phyloP scores from a whole-genome alignment of 116 monocot species.

The Dioscorea cayenensis region DNA sequence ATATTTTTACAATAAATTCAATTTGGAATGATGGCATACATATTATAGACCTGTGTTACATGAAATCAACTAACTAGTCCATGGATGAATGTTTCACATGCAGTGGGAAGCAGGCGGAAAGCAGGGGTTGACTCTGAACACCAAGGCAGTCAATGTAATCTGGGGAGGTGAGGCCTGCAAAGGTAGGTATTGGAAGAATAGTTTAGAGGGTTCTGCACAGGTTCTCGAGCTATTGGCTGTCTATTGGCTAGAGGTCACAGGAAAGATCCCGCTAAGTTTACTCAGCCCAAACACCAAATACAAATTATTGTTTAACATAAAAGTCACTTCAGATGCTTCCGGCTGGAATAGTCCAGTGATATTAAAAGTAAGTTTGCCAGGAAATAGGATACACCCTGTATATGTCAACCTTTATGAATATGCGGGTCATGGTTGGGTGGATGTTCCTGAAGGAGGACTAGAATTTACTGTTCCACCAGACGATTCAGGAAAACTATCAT shows the following conservation, averaged over 20 bases:
- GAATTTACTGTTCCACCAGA: constrained; percentile 12
- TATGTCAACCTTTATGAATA: neutral
- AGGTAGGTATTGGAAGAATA: constrained; percentile 7
- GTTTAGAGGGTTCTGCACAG: neutral
- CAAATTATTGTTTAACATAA: neutral
- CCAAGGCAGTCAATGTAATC: constrained; percentile 19
- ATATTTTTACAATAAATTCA: neutral
- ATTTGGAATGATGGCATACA: no score
- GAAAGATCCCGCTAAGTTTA: constrained; percentile 5
- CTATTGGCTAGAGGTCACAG: constrained; percentile 15
- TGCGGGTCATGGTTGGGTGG: neutral
- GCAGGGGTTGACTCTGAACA: constrained; percentile 5
- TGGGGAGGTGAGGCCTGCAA: constrained; percentile 15
- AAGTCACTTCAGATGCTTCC: neutral
- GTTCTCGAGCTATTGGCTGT: constrained; percentile 13
- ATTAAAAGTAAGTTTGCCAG: constrained; percentile 4
- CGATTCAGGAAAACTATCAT: neutral
- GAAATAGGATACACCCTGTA: neutral
- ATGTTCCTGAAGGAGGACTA: constrained; percentile 8
- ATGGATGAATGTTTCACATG: neutral
- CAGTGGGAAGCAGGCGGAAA: constrained; percentile 12
- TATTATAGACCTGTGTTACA: no score
- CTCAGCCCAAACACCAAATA: constrained; percentile 11
- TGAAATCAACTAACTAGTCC: no score
- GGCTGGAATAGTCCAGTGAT: constrained; percentile 6